Evolutionary conservation across 2,329 filamentous ascomycete species (phyloP), one percentile per base, ranked within the genome.

Genomic region (Paecilomyces formosus): DNA sequence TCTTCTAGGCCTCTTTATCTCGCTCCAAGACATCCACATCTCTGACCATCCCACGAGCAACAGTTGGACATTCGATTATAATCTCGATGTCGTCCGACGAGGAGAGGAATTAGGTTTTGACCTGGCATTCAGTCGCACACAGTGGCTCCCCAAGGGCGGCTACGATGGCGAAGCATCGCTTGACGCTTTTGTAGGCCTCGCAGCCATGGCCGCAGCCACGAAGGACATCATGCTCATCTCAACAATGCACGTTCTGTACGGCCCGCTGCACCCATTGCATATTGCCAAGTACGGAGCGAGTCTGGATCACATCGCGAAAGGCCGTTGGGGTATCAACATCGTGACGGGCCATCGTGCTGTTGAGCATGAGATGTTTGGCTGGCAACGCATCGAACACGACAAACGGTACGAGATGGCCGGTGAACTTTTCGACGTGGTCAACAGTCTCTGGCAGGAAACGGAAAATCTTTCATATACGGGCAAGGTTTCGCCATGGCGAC

Each of bases 151-250:
- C 31, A 64, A 64, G 53, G 63, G 63, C 21, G 58, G 59, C 51
- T 63, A 62, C 55, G 61, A 63, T 53, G 63, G 60, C 53, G 62
- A 65, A 55, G 61, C 64, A 13, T 65, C 64, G 11, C 62, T 66
- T 21, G 65, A 66, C 55, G 60, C 65, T 5, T 66, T 66, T 53
- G 58, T 65, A 8, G 61, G 61, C 5, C 60, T 66, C 2, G 64
- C 62, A 15, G 65, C 65, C 45, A 65, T 67, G 64, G 65, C 64
- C 0, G 64, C 65, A 21, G 70, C 66, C 11, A 74, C 65, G n/a
- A 65, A 58, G 39, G 61, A 61, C 11, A 67, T 67, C 12, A 24
- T 65, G 35, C 63, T 67, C n/a, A 63, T 67, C 21, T 65, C 65
- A 11, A 66, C 65, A 2, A 61, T 65, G 35, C 64, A 65, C 55